Conservation (phyloP, 768 basidiomycete genomes). For the Russula emetica region DNA sequence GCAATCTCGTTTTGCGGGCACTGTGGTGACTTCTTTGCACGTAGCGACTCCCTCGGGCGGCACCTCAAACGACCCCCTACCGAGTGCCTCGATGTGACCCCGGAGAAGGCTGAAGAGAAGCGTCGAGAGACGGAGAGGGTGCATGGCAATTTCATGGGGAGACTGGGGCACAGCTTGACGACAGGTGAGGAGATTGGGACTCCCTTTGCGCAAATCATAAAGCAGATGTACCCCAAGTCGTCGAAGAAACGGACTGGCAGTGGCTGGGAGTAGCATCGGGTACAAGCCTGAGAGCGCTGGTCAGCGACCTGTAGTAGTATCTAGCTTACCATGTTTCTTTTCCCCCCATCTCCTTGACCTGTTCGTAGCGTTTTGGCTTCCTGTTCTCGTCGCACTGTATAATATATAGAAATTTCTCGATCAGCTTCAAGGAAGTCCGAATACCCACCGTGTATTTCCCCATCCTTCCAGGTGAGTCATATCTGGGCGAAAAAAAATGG, state of each 20-base stretch:
- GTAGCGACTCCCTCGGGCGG: not conserved
- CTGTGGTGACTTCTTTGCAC: constrained; percentile 12
- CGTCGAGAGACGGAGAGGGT: not conserved
- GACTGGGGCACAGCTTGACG: not conserved
- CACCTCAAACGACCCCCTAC: not conserved
- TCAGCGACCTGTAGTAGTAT: no score
- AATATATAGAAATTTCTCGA: not conserved
- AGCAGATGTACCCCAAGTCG: not conserved
- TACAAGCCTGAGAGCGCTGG: no score
- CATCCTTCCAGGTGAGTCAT: not conserved
- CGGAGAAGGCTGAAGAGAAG: not conserved
- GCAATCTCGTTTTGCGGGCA: not conserved
- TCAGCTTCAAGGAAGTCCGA: not conserved
- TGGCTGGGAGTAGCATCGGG: not conserved
- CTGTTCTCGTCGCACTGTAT: not conserved
- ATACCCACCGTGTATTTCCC: not conserved
- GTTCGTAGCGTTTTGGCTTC: not conserved
- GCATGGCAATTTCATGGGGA: not conserved
- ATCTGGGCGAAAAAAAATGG: no score
- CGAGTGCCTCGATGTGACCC: not conserved
- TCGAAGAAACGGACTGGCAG: not conserved
- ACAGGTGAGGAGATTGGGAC: not conserved
- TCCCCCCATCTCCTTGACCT: not conserved
- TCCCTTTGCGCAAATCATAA: not conserved
- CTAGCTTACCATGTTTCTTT: not conserved